Base-by-base conservation (phyloP, 2,329 filamentous ascomycete genomes). In the Cladosporium sp. region DNA sequence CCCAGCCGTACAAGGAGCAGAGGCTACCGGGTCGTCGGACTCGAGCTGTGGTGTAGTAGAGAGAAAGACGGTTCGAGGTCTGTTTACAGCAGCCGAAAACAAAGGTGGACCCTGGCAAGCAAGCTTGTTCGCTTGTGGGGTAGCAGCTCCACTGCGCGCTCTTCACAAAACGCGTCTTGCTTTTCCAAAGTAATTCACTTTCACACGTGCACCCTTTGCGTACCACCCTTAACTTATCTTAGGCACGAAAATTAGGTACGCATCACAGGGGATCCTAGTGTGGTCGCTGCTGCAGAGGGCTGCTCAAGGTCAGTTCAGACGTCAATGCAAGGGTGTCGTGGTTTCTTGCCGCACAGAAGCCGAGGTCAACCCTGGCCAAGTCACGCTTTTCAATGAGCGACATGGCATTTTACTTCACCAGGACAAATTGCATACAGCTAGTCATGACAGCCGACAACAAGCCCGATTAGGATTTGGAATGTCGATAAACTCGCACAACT, bases 1-100 rank as follows among this genome's bases (percentile, higher is more conserved):
- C 32, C 56, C 56, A 58, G 56, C 11, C 56, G 56, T 28, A 11
- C n/a, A 34, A 32, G 56, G 36, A 58, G 32, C 21, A 39, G 56
- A 43, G 32, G 18, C 34, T 25, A 32, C 34, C 14, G 8, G 2
- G 36, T 60, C 39, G 58, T 48, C 39, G 21, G 57, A 48, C 36
- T 49, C 36, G 25, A 46, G 56, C 32, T 21, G 56, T 34, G 49
- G 49, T 54, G 51, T 54, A n/a, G 51, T 54, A 5, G 51, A 43
- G 16, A 7, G 34, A 58, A 46, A 58, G 51, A 32, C 14, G 51
- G 32, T 32, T n/a, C n/a, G 43, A 21, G 11, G 13, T 48, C 13
- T 54, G 51, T 54, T 54, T 18, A 53, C 23, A 7, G 51, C 51
- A 21, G 28, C 51, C 32, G 25, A 30, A 54, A 54, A 54, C 51